Evolutionary conservation across 2,329 filamentous ascomycete genomes (phyloP).

Genomic region (Tolypocladium amazonense): DNA sequence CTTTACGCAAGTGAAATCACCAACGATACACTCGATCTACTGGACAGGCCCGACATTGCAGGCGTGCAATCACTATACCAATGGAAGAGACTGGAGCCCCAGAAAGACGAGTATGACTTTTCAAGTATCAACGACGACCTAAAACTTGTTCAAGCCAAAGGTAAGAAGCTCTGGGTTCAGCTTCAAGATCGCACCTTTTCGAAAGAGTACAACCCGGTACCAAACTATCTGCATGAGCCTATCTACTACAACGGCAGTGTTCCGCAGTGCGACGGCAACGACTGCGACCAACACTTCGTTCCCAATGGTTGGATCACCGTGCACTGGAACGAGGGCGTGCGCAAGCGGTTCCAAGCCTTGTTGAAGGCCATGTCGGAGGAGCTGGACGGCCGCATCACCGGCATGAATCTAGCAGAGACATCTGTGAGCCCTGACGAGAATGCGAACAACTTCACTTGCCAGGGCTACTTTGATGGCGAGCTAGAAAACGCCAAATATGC

Average conservation of each 20-base stretch:
- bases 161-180: conserved; percentile 12
- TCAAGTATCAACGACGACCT: conserved; percentile 9
- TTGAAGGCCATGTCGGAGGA: conserved; percentile 5
- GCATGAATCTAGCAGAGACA: conserved; percentile 10
- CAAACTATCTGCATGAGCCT: conserved; percentile 7
- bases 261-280: conserved; percentile 6
- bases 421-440: conserved; percentile 1
- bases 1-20: not conserved
- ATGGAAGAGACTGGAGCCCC: not conserved
- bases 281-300: conserved; percentile 1
- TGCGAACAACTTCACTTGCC: not conserved
- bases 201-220: conserved; percentile 5
- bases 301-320: not conserved
- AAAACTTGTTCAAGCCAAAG: conserved; percentile 15
- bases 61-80: not conserved
- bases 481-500: not conserved
- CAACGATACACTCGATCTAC: not conserved
- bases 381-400: conserved; percentile 8
- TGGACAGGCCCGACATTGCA: not conserved
- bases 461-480: not conserved
- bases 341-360: conserved; percentile 7
- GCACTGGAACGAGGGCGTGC: conserved; percentile 1
- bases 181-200: conserved; percentile 10
- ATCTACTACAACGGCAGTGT: conserved; percentile 10
- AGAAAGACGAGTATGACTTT: not conserved